Conservation (phyloP, 2,329 filamentous ascomycete species). For the Arthrinium puccinioides region DNA sequence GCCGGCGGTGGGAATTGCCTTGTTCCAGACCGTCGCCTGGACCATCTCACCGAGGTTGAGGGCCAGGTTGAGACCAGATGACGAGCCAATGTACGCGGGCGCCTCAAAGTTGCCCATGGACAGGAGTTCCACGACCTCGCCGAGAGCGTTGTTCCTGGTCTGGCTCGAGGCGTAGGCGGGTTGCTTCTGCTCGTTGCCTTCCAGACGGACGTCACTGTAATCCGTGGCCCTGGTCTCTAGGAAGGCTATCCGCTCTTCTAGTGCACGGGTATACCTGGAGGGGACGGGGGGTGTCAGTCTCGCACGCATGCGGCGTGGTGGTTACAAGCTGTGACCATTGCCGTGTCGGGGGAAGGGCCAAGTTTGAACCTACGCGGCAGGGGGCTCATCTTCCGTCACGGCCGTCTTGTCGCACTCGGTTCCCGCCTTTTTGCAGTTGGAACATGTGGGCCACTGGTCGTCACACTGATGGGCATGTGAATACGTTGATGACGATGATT, state of each 20-base stretch:
- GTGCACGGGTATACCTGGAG: slow-evolving; percentile 30
- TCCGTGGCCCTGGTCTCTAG: slow-evolving; percentile 26
- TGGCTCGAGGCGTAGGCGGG: not conserved
- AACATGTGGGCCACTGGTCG: slow-evolving; percentile 34
- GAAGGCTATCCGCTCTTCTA: slow-evolving; percentile 32
- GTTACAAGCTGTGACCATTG: not conserved
- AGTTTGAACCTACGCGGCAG: slow-evolving; percentile 23
- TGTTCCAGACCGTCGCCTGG: slow-evolving; percentile 46
- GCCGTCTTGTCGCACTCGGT: slow-evolving; percentile 32
- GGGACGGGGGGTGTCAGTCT: not conserved
- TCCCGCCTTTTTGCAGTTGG: slow-evolving; percentile 34
- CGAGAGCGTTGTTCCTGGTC: slow-evolving; percentile 15
- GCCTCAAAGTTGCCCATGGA: slow-evolving; percentile 36
- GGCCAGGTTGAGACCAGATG: slow-evolving; percentile 40
- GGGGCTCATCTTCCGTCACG: slow-evolving; percentile 28
- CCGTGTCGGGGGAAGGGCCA: not conserved
- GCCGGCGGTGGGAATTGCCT: slow-evolving; percentile 27
- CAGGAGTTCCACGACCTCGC: slow-evolving; percentile 41
- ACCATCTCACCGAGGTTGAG: slow-evolving; percentile 45
- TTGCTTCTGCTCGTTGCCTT: slow-evolving; percentile 5
- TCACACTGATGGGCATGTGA: slow-evolving; percentile 26
- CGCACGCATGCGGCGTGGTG: not conserved
- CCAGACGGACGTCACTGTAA: slow-evolving; percentile 1
- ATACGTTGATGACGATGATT: not conserved
- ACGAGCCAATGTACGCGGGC: slow-evolving; percentile 40